phyloP scores from a whole-genome alignment of 1,284 basidiomycete species.

The Irpex sp. region DNA sequence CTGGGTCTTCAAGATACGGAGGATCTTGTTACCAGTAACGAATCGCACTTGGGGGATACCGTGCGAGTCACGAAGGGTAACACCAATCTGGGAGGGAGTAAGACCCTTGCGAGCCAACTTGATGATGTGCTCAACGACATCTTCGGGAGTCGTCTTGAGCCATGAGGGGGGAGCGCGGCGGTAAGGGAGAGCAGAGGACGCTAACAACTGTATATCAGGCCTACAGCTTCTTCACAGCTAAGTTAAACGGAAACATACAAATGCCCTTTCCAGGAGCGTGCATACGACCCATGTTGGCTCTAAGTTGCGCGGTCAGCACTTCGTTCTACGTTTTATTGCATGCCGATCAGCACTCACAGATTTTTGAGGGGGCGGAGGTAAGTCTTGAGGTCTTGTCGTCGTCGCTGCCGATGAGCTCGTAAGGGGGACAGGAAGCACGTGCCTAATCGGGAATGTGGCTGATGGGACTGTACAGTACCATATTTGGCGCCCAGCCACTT shows the following conservation, averaged over 20 bases:
- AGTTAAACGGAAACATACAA: constrained; percentile 50
- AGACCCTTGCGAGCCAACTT: constrained; percentile 98
- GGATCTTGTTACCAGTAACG: constrained; percentile 99
- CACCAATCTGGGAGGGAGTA: constrained; percentile 98
- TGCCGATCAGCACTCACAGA: constrained; percentile 27
- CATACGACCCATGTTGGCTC: constrained; percentile 83
- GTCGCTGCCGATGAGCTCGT: constrained; percentile 35
- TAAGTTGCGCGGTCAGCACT: constrained; percentile 20
- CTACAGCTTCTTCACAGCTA: background rate
- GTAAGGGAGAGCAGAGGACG: constrained; percentile 97
- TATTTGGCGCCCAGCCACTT: constrained; percentile 36
- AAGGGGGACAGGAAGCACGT: constrained; percentile 29
- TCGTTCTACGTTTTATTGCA: background rate
- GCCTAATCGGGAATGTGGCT: constrained; percentile 31
- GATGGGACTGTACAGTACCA: constrained; percentile 38
- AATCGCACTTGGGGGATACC: constrained; percentile 97
- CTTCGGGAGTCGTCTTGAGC: constrained; percentile 96
- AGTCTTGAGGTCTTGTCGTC: constrained; percentile 41
- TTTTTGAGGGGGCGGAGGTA: constrained; percentile 27
- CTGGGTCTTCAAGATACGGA: constrained; percentile 95
- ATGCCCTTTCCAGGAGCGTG: constrained; percentile 99
- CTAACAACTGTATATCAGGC: constrained; percentile 30
- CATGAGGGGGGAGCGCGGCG: constrained; percentile 92
- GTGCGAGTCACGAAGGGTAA: constrained; percentile 96
- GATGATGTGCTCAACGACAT: constrained; percentile 94